Base-by-base conservation (phyloP, 306 rosid genomes). In the Elaeagnus macrophylla region DNA sequence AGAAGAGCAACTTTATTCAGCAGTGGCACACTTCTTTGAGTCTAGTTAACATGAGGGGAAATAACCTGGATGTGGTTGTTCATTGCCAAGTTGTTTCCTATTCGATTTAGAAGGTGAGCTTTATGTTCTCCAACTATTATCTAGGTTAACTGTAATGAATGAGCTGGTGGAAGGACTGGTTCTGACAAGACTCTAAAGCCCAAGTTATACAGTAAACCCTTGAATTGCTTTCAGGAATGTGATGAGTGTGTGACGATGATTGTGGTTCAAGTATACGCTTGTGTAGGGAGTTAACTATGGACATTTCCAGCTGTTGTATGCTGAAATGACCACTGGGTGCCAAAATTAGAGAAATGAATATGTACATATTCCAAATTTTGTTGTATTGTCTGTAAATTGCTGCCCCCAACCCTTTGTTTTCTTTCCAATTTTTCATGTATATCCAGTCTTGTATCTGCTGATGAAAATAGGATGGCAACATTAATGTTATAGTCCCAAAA, bases 1-100 rank as follows among this genome's bases (percentile, higher is more conserved):
- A 62, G 94, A 80, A 72, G 89, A 78, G 61, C 84, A 91, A 59
- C 83, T 91, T 60, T 80, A 78, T 61, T 68, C 69, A 56, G 86
- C 93, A 9, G 70, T 91, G 51, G 66, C 83, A n/a, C 72, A 53
- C 0, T 66, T 82, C 73, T 86, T 84, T 14, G 67, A 61, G 67
- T 68, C 83, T 7, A 72, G 67, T 61, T 74, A 68, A 48, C 69
- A 63, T 18, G 8, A 25, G 10, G 37, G 62, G 52, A 56, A 32
- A 44, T 63, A 54, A 39, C 49, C 17, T 25, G 37, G 8, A 53
- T 50, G 18, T 60, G 50, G 48, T 39, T n/a, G 7, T 64, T 49
- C 54, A 15, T 59, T 16, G 63, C 55, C 61, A 51, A 36, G 53
- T 7, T 49, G 66, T 39, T 66, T 61, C 64, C 48, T 46, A 39